Percentiles rank a stretch among this genome's conserved stretches.
These are phyloP conservation scores for Fusarium metavorans DNA, from an alignment of 2,329 filamentous ascomycete genomes.

Conservation along the genomic window DNA sequence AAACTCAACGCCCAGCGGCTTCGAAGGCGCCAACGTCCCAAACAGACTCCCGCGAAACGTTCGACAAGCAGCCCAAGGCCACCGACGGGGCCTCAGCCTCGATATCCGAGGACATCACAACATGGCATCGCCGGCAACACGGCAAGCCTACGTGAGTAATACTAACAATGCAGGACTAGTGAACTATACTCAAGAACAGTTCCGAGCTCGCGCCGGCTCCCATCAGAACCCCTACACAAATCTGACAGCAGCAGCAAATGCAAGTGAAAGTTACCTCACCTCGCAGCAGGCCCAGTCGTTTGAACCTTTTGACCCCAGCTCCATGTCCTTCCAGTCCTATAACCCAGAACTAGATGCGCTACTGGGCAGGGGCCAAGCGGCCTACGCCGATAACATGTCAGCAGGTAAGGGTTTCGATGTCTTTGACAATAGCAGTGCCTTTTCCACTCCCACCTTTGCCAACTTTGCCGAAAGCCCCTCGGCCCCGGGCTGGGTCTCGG, in stretches of 20 bases:
- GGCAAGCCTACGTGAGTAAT: slow-evolving; percentile 60
- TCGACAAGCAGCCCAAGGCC: slow-evolving; percentile 58
- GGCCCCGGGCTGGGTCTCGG: slow-evolving; percentile 63
- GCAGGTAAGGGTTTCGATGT: slow-evolving; percentile 63
- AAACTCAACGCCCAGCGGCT: slow-evolving; percentile 84
- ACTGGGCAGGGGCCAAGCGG: slow-evolving; percentile 61
- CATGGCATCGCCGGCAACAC: slow-evolving; percentile 42
- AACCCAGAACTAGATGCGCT: slow-evolving; percentile 57
- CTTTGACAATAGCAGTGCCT: slow-evolving; percentile 59
- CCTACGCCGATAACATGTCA: slow-evolving; percentile 56
- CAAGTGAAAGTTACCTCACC: slow-evolving; percentile 67
- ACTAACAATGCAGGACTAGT: slow-evolving; percentile 69
- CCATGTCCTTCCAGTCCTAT: slow-evolving; percentile 62
- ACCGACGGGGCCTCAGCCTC: slow-evolving; percentile 87
- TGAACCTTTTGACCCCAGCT: slow-evolving; percentile 58
- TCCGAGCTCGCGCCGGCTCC: slow-evolving; percentile 81
- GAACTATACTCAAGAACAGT: slow-evolving; percentile 74
- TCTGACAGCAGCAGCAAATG: slow-evolving; percentile 49
- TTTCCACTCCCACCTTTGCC: slow-evolving; percentile 64
- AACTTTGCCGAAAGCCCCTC: slow-evolving; percentile 62
- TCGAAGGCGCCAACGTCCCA: slow-evolving; percentile 78
- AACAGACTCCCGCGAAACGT: slow-evolving; percentile 67
- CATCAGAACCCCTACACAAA: slow-evolving; percentile 48
- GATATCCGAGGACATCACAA: slow-evolving; percentile 75
- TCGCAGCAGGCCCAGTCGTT: slow-evolving; percentile 68